phyloP scores from a whole-genome alignment of 1,284 basidiomycete genomes.

The Ceratobasidium sp. region DNA sequence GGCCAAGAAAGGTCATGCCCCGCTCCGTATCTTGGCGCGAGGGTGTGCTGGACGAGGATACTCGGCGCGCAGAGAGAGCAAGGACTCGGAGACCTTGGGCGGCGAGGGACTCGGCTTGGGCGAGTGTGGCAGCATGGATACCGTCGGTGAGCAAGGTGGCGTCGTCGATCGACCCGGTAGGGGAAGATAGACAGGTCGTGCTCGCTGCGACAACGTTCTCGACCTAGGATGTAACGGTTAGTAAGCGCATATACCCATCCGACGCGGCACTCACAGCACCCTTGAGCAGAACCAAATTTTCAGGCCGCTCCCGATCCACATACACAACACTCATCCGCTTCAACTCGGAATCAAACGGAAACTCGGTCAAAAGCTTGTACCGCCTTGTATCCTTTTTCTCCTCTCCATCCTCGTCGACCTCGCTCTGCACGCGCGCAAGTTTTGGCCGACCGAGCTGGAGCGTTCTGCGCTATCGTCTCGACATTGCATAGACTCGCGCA shows the following conservation, averaged over 20 bases:
- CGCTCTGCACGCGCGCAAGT: conserved; percentile 31
- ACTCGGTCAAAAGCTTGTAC: conserved; percentile 57
- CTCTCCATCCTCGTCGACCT: conserved; percentile 9
- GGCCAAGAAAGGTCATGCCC: conserved; percentile 68
- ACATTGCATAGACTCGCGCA: conserved; percentile 58
- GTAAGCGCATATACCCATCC: conserved; percentile 58
- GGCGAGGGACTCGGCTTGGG: conserved; percentile 66
- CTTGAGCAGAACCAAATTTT: conserved; percentile 62
- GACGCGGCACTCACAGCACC: conserved; percentile 75
- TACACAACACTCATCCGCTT: conserved; percentile 71
- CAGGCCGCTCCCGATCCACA: conserved; percentile 46
- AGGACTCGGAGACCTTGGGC: conserved; percentile 66
- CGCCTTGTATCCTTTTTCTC: conserved; percentile 40
- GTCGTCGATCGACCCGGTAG: conserved; percentile 48
- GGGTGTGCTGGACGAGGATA: conserved; percentile 1
- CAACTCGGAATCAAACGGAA: conserved; percentile 70
- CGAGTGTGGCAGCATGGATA: conserved; percentile 59
- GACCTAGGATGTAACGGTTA: conserved; percentile 41
- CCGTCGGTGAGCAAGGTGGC: conserved; percentile 53
- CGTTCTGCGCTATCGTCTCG: conserved; percentile 57
- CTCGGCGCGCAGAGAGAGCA: conserved; percentile 57
- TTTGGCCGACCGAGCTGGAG: conserved; percentile 48
- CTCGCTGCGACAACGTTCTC: conserved; percentile 41
- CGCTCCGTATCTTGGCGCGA: conserved; percentile 66
- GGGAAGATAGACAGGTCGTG: conserved; percentile 8